A percentile compares a stretch with the other conserved stretches of the same genome.
phyloP scores from a whole-genome alignment of 768 basidiomycete species.

The Podaxis sp. region DNA sequence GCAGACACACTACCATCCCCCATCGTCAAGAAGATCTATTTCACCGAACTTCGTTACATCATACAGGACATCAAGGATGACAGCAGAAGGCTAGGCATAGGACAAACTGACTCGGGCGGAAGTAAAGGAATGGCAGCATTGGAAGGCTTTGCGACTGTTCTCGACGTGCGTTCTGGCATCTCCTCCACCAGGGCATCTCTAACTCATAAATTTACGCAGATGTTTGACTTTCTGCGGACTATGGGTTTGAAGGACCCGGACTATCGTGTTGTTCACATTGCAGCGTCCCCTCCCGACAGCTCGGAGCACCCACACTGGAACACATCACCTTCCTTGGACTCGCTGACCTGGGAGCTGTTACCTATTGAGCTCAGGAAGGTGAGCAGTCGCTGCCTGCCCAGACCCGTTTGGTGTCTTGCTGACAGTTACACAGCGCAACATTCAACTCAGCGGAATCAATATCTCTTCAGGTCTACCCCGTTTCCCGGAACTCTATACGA shows the following conservation, averaged over 20 bases:
- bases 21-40: slow-evolving; percentile 57
- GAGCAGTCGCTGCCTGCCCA: neutral
- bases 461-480: slow-evolving; percentile 42
- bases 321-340: slow-evolving; percentile 43
- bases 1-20: slow-evolving; percentile 56
- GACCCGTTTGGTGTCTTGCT: neutral
- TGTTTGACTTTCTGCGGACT: slow-evolving; percentile 41
- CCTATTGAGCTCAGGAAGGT: slow-evolving; percentile 66
- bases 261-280: slow-evolving; percentile 60
- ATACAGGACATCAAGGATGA: slow-evolving; percentile 48
- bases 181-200: neutral
- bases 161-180: slow-evolving; percentile 48
- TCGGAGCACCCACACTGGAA: slow-evolving; percentile 59
- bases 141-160: slow-evolving; percentile 67
- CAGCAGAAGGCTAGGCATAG: slow-evolving; percentile 51
- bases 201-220: slow-evolving; percentile 21
- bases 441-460: slow-evolving; percentile 53
- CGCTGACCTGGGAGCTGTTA: slow-evolving; percentile 58
- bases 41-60: slow-evolving; percentile 41
- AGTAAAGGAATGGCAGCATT: slow-evolving; percentile 62
- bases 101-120: slow-evolving; percentile 49
- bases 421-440: slow-evolving; percentile 47
- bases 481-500: slow-evolving; percentile 48
- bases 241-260: slow-evolving; percentile 22
- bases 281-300: slow-evolving; percentile 54